A percentile compares a stretch with the other conserved stretches of the same genome.
These are phyloP conservation scores for Ustilago cynodontis DNA, from an alignment of 1,284 basidiomycete genomes.

Conservation along the genomic window DNA sequence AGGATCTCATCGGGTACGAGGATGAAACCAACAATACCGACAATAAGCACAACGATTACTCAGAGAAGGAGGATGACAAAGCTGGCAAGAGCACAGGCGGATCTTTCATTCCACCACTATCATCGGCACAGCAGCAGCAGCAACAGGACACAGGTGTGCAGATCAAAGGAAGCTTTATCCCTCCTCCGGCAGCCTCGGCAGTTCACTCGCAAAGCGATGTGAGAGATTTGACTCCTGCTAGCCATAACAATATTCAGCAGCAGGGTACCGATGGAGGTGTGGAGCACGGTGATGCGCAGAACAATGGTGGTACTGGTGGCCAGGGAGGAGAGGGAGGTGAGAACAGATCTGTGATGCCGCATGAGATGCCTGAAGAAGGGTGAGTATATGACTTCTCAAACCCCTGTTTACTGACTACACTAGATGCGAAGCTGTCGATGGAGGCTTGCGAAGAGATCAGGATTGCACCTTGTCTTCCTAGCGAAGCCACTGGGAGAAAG, in stretches of 20 bases:
- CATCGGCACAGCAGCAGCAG: constrained; percentile 27
- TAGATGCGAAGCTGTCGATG: background rate
- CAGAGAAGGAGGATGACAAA: constrained; percentile 6
- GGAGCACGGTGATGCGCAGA: constrained; percentile 7
- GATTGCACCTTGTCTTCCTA: constrained; percentile 17
- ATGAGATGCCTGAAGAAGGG: constrained; percentile 99
- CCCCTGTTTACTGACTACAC: background rate
- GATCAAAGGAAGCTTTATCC: constrained; percentile 53
- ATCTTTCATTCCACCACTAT: constrained; percentile 43
- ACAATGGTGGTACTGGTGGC: background rate
- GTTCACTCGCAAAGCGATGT: constrained; percentile 37
- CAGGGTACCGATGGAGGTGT: background rate
- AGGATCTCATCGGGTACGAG: constrained; percentile 48
- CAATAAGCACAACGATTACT: background rate
- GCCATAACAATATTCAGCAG: constrained; percentile 21
- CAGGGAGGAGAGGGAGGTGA: constrained; percentile 9
- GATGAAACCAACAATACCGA: constrained; percentile 20
- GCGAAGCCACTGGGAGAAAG: constrained; percentile 21
- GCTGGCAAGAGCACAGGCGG: constrained; percentile 7
- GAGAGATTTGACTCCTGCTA: constrained; percentile 31
- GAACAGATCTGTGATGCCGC: constrained; percentile 80
- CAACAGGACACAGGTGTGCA: constrained; percentile 29
- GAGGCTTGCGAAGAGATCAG: constrained; percentile 7
- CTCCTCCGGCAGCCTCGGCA: constrained; percentile 23
- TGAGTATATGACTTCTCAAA: constrained; percentile 75